Conservation (phyloP, 768 basidiomycete species). For the Leccinum incarnatum region DNA sequence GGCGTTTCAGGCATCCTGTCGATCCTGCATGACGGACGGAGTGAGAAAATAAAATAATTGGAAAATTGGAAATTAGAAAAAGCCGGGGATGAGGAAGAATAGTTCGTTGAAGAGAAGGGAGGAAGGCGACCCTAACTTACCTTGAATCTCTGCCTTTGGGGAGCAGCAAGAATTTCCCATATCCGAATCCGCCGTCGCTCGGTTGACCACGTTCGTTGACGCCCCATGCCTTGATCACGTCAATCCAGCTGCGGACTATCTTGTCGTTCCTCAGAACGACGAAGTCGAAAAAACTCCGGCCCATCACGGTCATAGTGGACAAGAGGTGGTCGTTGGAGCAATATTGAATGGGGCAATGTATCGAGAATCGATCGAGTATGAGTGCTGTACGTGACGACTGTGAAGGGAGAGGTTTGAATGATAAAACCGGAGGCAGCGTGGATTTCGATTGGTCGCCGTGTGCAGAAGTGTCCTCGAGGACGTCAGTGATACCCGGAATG, state of each 20-base stretch:
- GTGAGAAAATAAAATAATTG: slow-evolving; percentile 2
- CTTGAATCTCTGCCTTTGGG: slow-evolving; percentile 61
- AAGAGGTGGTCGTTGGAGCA: slow-evolving; percentile 73
- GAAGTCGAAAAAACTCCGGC: slow-evolving; percentile 74
- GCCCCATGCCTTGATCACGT: slow-evolving; percentile 77
- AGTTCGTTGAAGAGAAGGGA: neutral
- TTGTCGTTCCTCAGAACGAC: slow-evolving; percentile 62
- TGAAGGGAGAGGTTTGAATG: slow-evolving; percentile 61
- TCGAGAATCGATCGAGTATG: slow-evolving; percentile 75
- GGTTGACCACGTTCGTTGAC: slow-evolving; percentile 83
- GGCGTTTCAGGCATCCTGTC: slow-evolving; percentile 28
- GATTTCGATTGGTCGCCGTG: slow-evolving; percentile 6
- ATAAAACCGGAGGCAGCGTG: slow-evolving; percentile 32
- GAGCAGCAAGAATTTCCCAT: slow-evolving; percentile 63
- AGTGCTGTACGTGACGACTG: slow-evolving; percentile 77
- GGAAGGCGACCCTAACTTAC: slow-evolving; percentile 21
- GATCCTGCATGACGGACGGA: slow-evolving; percentile 13
- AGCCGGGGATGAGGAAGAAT: neutral
- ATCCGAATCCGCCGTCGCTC: slow-evolving; percentile 82
- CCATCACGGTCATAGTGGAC: slow-evolving; percentile 54
- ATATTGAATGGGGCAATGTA: slow-evolving; percentile 62
- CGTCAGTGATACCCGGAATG: slow-evolving; percentile 18
- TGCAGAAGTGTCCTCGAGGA: slow-evolving; percentile 7
- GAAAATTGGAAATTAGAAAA: neutral
- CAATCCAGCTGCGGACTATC: slow-evolving; percentile 70